Conservation (phyloP, 2,329 filamentous ascomycete species). For the Colletotrichum gloeosporioides region DNA sequence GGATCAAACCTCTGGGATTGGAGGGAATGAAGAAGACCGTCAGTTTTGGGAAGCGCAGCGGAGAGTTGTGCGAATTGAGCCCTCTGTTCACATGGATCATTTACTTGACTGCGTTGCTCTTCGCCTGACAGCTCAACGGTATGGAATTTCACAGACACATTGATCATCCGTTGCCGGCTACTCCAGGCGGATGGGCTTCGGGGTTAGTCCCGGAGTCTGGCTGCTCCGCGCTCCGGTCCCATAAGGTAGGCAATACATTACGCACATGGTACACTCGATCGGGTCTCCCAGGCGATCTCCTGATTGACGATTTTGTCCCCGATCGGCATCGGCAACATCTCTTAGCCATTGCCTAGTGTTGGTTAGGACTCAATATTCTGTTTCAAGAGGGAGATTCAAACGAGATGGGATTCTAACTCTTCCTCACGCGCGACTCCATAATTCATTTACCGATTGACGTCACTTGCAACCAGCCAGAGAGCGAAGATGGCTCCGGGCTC, state of each 20-base stretch:
- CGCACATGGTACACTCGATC: not conserved
- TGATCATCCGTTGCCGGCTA: not conserved
- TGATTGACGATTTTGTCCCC: not conserved
- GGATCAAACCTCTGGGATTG: not conserved
- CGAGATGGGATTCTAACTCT: not conserved
- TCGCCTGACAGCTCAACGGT: not conserved
- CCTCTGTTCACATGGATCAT: not conserved
- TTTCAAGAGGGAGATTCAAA: not conserved
- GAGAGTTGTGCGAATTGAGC: not conserved
- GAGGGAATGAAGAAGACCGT: not conserved
- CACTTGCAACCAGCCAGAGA: not conserved
- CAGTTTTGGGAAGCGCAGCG: not conserved
- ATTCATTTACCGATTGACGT: not conserved
- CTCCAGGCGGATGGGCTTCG: not conserved
- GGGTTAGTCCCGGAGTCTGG: not conserved
- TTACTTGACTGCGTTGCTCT: not conserved
- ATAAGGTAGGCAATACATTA: not conserved
- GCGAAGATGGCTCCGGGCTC: not conserved
- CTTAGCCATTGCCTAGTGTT: not conserved
- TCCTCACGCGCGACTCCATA: not conserved
- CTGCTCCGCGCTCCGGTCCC: not conserved
- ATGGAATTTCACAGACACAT: not conserved
- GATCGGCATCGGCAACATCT: not conserved
- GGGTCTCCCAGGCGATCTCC: not conserved
- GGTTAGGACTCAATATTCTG: not conserved